phyloP scores from a whole-genome alignment of 352 stramenopile genomes.

The Phytophthora constricta region DNA sequence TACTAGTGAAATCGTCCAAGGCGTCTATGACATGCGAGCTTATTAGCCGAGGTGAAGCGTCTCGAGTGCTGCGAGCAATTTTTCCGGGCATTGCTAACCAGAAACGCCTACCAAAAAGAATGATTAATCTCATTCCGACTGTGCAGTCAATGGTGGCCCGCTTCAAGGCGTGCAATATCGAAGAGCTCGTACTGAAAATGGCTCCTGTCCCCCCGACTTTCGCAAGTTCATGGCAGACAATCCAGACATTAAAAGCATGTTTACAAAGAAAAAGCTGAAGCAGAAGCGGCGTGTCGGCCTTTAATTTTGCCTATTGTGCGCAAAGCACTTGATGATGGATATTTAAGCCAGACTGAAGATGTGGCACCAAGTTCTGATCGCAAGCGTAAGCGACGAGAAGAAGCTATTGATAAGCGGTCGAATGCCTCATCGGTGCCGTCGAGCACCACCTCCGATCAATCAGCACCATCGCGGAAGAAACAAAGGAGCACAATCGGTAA shows the following conservation, averaged over 20 bases:
- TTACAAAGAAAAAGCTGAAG: slow-evolving; percentile 19
- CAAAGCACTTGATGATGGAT: slow-evolving; percentile 56
- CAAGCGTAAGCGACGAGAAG: slow-evolving; percentile 58
- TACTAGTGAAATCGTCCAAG: slow-evolving; percentile 41
- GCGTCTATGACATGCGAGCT: slow-evolving; percentile 34
- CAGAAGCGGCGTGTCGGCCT: slow-evolving; percentile 6
- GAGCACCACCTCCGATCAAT: background rate
- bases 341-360: slow-evolving; percentile 60
- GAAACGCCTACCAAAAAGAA: slow-evolving; percentile 61
- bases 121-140: slow-evolving; percentile 68
- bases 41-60: slow-evolving; percentile 45
- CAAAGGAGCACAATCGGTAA: slow-evolving; percentile 2
- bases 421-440: slow-evolving; percentile 24
- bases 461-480: slow-evolving; percentile 13
- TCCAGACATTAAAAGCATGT: slow-evolving; percentile 32
- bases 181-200: slow-evolving; percentile 41
- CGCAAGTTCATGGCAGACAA: slow-evolving; percentile 56
- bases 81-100: slow-evolving; percentile 35
- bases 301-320: slow-evolving; percentile 32
- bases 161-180: slow-evolving; percentile 44
- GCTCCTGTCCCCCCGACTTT: slow-evolving; percentile 43
- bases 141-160: slow-evolving; percentile 55
- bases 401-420: slow-evolving; percentile 58
- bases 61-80: slow-evolving; percentile 54
- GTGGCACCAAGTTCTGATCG: slow-evolving; percentile 21